Conservation (phyloP, 2,329 filamentous ascomycete genomes). For the Pyricularia sp. region DNA sequence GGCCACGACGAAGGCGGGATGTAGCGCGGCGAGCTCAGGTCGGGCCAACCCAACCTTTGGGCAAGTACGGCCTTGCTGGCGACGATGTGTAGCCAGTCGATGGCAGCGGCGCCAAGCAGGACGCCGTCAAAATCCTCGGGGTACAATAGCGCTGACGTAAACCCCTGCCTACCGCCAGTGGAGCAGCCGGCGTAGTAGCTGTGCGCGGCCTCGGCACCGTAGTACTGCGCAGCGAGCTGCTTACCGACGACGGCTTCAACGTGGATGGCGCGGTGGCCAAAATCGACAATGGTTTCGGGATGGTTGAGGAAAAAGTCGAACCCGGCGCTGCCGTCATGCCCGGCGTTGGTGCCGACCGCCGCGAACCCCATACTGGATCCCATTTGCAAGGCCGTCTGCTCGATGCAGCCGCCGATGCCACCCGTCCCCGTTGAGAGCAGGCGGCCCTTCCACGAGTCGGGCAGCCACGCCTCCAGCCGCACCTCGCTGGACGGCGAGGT, state of each 20-base stretch:
- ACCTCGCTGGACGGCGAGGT: conserved; percentile 30
- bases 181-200: conserved; percentile 51
- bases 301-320: conserved; percentile 27
- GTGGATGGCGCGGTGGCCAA: conserved; percentile 26
- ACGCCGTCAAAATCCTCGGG: conserved; percentile 37
- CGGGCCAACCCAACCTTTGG: conserved; percentile 22
- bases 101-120: conserved; percentile 26
- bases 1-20: conserved; percentile 25
- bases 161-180: conserved; percentile 48
- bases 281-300: conserved; percentile 26
- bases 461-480: conserved; percentile 37
- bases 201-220: conserved; percentile 25
- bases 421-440: conserved; percentile 39
- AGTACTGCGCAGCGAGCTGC: conserved; percentile 35
- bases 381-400: conserved; percentile 37
- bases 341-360: conserved; percentile 38
- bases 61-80: conserved; percentile 33
- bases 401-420: conserved; percentile 37
- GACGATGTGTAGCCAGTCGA: conserved; percentile 23
- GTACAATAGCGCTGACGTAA: conserved; percentile 42
- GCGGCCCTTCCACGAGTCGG: conserved; percentile 31
- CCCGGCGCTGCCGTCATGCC: conserved; percentile 34
- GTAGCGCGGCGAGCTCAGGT: conserved; percentile 18
- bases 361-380: conserved; percentile 32
- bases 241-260: conserved; percentile 39